A percentile compares a stretch with the other conserved stretches of the same genome.
phyloP scores from a whole-genome alignment of 345 rosid genomes.

The Pistacia vera region DNA sequence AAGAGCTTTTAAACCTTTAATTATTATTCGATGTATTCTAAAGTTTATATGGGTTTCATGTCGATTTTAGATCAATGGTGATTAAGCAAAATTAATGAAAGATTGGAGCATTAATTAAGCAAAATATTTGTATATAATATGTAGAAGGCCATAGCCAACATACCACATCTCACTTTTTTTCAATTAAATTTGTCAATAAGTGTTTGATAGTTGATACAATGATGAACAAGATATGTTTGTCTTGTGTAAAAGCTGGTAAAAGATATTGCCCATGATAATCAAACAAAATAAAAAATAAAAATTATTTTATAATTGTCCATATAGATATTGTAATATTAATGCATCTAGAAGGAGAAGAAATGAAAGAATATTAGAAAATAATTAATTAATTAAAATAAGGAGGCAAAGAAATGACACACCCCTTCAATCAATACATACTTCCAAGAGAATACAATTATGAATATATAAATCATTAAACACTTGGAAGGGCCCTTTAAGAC shows the following conservation, averaged over 20 bases:
- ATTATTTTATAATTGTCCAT: too few species aligned
- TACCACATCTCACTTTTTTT: constrained; percentile 8
- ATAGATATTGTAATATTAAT: constrained; percentile 2
- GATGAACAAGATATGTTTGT: constrained; percentile 32
- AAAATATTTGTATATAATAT: not conserved
- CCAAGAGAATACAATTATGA: constrained; percentile 30
- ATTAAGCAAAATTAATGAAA: too few species aligned
- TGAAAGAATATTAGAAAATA: not conserved
- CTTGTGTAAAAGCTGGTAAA: constrained; percentile 20
- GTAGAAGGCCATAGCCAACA: constrained; percentile 22
- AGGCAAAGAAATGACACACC: constrained; percentile 28
- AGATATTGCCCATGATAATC: constrained; percentile 16
- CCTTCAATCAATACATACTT: constrained; percentile 30
- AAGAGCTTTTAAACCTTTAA: too few species aligned
- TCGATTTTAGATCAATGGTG: too few species aligned
- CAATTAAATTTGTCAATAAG: not conserved
- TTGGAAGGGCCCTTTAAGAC: constrained; percentile 18
- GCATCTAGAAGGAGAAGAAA: constrained; percentile 14
- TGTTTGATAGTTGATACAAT: constrained; percentile 16
- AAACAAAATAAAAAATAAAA: too few species aligned
- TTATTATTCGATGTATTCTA: too few species aligned
- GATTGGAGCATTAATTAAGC: too few species aligned
- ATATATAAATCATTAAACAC: constrained; percentile 7
- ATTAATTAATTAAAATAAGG: not conserved
- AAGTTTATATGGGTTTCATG: too few species aligned